Evolutionary conservation across 495 filamentous ascomycete genomes (phyloP).

Genomic region (Podospora pseudopauciseta): DNA sequence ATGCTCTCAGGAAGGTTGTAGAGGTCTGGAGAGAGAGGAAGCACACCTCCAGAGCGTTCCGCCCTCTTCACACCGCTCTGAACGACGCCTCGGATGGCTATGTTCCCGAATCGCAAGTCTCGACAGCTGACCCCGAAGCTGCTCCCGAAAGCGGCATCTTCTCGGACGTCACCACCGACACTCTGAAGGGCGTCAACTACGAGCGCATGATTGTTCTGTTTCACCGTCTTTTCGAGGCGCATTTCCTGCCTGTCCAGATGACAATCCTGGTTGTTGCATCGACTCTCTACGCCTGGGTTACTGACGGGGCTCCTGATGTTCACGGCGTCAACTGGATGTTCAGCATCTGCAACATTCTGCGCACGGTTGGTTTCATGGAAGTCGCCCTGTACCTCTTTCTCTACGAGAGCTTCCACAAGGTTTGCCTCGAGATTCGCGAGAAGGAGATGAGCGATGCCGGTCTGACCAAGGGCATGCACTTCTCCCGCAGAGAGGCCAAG

Average conservation of each 20-base stretch:
- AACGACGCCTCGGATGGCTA: slow-evolving; percentile 45
- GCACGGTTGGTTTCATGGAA: slow-evolving; percentile 54
- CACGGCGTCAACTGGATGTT: slow-evolving; percentile 53
- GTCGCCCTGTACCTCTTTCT: slow-evolving; percentile 58
- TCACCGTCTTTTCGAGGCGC: slow-evolving; percentile 64
- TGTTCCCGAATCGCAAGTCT: slow-evolving; percentile 43
- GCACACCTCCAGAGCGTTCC: slow-evolving; percentile 46
- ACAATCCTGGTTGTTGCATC: slow-evolving; percentile 58
- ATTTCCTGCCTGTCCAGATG: slow-evolving; percentile 63
- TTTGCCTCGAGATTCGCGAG: slow-evolving; percentile 54
- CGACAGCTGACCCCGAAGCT: slow-evolving; percentile 36
- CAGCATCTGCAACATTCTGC: slow-evolving; percentile 53
- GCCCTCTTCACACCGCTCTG: slow-evolving; percentile 47
- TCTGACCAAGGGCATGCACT: slow-evolving; percentile 55
- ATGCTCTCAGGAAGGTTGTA: slow-evolving; percentile 48
- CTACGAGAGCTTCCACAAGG: slow-evolving; percentile 59
- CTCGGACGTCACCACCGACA: slow-evolving; percentile 46
- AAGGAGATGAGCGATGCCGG: slow-evolving; percentile 61
- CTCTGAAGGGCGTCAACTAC: slow-evolving; percentile 43
- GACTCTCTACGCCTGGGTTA: slow-evolving; percentile 50
- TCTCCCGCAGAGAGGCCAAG: slow-evolving; percentile 51
- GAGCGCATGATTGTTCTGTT: slow-evolving; percentile 46
- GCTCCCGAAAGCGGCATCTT: slow-evolving; percentile 45
- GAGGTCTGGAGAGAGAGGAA: slow-evolving; percentile 50
- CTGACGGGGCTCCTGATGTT: slow-evolving; percentile 43